Evolutionary conservation across 78 protist genomes (phyloP).

Genomic region (Planoprotostelium fungivorum): DNA sequence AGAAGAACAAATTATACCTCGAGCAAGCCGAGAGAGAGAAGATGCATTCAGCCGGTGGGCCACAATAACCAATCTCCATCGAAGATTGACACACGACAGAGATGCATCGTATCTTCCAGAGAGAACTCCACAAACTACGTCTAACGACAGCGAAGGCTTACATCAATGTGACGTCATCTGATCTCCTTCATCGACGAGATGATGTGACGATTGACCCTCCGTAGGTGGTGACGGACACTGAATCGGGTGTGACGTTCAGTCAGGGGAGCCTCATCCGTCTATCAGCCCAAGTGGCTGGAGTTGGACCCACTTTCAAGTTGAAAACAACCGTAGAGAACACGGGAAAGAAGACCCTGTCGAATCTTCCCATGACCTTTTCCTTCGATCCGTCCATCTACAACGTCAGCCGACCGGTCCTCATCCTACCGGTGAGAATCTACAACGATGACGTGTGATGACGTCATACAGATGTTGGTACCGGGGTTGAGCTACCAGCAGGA

Average conservation of each 20-base stretch:
- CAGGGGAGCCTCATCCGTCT: not conserved
- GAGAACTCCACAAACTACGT: not conserved
- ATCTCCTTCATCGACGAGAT: not conserved
- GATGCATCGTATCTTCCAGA: not conserved
- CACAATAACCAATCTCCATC: not conserved
- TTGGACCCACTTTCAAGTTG: not conserved
- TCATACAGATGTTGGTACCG: not conserved
- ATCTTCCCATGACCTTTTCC: not conserved
- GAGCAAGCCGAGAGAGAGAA: not conserved
- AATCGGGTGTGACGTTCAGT: not conserved
- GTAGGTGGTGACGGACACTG: not conserved
- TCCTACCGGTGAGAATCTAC: not conserved
- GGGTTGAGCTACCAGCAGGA: not conserved
- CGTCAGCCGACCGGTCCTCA: not conserved
- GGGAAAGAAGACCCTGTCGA: not conserved
- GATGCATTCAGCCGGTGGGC: not conserved
- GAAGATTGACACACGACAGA: not conserved
- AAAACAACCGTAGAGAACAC: not conserved
- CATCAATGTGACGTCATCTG: not conserved
- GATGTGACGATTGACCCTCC: not conserved
- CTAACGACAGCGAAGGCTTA: not conserved
- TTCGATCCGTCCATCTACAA: not conserved
- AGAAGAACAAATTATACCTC: no score
- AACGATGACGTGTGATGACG: no score
- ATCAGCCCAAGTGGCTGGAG: not conserved